A percentile compares a stretch with the other conserved stretches of the same genome.
These are phyloP conservation scores for Tetracladium maxilliforme DNA, from an alignment of 2,329 filamentous ascomycete species.

Conservation along the genomic window DNA sequence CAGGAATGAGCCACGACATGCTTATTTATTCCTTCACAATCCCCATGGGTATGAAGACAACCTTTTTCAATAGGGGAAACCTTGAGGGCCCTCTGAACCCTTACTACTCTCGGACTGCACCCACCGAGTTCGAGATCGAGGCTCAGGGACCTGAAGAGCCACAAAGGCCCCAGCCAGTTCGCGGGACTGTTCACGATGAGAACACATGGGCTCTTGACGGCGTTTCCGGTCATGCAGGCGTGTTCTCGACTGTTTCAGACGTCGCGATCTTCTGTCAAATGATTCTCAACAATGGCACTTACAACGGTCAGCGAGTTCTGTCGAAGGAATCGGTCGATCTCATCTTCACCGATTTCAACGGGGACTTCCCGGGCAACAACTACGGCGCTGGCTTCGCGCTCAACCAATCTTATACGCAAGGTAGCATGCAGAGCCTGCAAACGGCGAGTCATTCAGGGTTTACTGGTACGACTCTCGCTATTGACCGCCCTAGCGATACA, in stretches of 20 bases:
- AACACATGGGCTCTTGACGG: constrained; percentile 18
- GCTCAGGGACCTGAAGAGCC: constrained; percentile 14
- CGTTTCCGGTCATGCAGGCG: constrained; percentile 18
- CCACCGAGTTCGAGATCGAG: constrained; percentile 16
- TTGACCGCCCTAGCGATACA: constrained; percentile 10
- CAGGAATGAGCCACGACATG: constrained; percentile 10
- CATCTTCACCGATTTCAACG: constrained; percentile 18
- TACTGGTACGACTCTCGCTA: constrained; percentile 12
- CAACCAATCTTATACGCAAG: constrained; percentile 16
- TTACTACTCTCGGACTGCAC: constrained; percentile 12
- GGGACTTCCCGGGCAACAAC: constrained; percentile 10
- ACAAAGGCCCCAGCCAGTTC: constrained; percentile 18
- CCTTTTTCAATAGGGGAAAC: constrained; percentile 18
- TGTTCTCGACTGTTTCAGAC: constrained; percentile 17
- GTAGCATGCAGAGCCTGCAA: constrained; percentile 11
- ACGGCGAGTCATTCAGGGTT: constrained; percentile 13
- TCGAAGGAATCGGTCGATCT: constrained; percentile 13
- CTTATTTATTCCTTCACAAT: constrained; percentile 11
- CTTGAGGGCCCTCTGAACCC: constrained; percentile 9
- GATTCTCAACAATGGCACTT: constrained; percentile 21
- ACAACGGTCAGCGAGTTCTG: constrained; percentile 13
- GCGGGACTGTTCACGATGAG: constrained; percentile 20
- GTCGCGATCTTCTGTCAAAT: constrained; percentile 17
- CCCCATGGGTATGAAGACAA: constrained; percentile 13
- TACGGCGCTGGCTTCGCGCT: constrained; percentile 17